phyloP scores from a whole-genome alignment of 2,329 filamentous ascomycete species.

The Coniochaeta sp. region DNA sequence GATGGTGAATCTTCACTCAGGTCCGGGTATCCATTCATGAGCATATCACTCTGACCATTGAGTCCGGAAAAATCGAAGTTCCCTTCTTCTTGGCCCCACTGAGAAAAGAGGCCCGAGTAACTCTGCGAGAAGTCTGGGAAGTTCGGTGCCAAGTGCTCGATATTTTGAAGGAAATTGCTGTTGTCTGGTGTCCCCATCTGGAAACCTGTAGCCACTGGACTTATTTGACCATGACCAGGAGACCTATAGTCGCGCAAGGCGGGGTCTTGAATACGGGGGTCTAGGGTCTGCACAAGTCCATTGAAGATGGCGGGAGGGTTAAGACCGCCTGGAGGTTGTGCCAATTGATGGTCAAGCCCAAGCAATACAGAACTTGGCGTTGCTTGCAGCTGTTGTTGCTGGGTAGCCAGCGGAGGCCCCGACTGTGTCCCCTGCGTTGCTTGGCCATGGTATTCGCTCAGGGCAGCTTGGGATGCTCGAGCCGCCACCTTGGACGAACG shows the following conservation, averaged over 20 bases:
- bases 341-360: background rate
- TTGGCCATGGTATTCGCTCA: background rate
- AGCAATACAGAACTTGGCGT: background rate
- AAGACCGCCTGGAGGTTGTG: background rate
- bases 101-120: background rate
- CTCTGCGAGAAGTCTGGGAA: background rate
- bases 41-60: background rate
- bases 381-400: background rate
- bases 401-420: background rate
- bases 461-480: background rate
- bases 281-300: background rate
- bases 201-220: background rate
- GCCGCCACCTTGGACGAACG: slow-evolving; percentile 37
- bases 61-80: background rate
- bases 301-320: background rate
- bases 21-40: background rate
- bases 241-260: background rate
- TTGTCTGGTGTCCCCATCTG: background rate
- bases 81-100: background rate
- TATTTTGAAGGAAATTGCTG: background rate
- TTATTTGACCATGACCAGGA: background rate
- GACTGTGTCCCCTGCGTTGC: background rate
- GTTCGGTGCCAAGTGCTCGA: background rate
- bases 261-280: background rate
- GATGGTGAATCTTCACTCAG: background rate